Conservation (phyloP, 805 yeast species). For the Candida saitoana region DNA sequence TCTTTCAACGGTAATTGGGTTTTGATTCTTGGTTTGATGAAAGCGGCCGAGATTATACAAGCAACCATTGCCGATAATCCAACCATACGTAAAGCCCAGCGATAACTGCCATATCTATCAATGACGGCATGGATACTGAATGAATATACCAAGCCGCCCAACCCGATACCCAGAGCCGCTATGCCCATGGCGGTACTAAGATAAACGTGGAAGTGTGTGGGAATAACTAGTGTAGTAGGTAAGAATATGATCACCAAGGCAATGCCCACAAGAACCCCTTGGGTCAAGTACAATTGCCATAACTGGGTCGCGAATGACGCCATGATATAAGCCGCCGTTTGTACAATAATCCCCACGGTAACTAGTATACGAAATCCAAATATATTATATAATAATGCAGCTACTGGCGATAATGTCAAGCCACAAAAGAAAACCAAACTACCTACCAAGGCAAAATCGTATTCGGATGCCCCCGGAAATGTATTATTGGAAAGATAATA, state of each 20-base stretch:
- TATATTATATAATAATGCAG: slow-evolving; percentile 42
- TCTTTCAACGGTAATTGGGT: slow-evolving; percentile 20
- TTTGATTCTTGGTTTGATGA: slow-evolving; percentile 45
- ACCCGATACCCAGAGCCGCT: slow-evolving; percentile 44
- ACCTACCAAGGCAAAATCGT: slow-evolving; percentile 52
- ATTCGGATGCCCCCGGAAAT: slow-evolving; percentile 42
- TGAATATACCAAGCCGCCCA: slow-evolving; percentile 51
- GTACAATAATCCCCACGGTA: slow-evolving; percentile 41
- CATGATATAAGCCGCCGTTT: slow-evolving; percentile 42
- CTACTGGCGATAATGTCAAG: slow-evolving; percentile 53
- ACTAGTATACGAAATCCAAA: slow-evolving; percentile 49
- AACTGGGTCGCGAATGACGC: slow-evolving; percentile 48
- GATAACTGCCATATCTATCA: slow-evolving; percentile 35
- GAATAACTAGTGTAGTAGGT: slow-evolving; percentile 41
- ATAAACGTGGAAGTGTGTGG: slow-evolving; percentile 46
- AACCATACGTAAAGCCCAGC: slow-evolving; percentile 42
- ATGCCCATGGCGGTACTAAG: slow-evolving; percentile 49
- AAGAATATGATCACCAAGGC: slow-evolving; percentile 44
- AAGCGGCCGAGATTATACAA: slow-evolving; percentile 33
- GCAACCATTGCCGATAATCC: slow-evolving; percentile 30
- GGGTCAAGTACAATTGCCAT: slow-evolving; percentile 52
- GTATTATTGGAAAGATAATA: slow-evolving; percentile 37
- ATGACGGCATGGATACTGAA: slow-evolving; percentile 39
- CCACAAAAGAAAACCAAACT: slow-evolving; percentile 48
- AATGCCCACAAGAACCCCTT: slow-evolving; percentile 48